phyloP scores from a whole-genome alignment of 2,329 filamentous ascomycete genomes.

The Peltaster fructicola region DNA sequence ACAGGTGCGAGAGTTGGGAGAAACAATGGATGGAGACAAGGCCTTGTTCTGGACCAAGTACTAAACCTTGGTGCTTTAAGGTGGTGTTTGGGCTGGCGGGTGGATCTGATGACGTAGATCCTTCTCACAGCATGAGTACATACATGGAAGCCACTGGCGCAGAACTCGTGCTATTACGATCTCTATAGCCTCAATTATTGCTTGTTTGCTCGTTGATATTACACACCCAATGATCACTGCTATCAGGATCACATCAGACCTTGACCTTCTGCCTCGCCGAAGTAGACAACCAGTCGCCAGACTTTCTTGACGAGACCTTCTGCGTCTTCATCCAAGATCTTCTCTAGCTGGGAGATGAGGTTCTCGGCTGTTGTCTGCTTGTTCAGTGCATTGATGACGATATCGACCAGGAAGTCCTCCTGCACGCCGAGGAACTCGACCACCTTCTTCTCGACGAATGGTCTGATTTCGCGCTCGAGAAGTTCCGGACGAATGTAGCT shows the following conservation, averaged over 20 bases:
- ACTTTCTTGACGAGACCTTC: constrained; percentile 90
- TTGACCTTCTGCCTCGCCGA: constrained; percentile 82
- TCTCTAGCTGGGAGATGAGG: constrained; percentile 68
- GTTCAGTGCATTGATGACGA: constrained; percentile 73
- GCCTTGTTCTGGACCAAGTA: too few species aligned
- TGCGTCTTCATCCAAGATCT: constrained; percentile 87
- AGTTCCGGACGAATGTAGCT: constrained; percentile 68
- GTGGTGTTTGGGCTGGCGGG: too few species aligned
- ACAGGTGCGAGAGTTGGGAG: too few species aligned
- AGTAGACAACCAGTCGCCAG: constrained; percentile 98
- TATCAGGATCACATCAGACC: constrained; percentile 44
- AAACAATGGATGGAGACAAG: too few species aligned
- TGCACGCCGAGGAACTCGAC: constrained; percentile 92
- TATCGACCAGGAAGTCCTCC: constrained; percentile 86
- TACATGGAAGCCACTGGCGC: too few species aligned
- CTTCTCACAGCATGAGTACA: too few species aligned
- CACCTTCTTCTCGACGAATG: constrained; percentile 96
- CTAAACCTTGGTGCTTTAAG: too few species aligned
- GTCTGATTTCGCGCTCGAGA: constrained; percentile 69
- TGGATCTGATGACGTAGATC: too few species aligned
- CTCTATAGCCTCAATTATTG: neutral
- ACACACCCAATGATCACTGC: neutral
- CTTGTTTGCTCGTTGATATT: neutral
- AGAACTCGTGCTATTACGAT: neutral
- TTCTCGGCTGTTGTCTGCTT: constrained; percentile 58